A percentile compares a stretch with the other conserved stretches of the same genome.
Conservation (phyloP, 179 eudicot species). For the Corrigiola litoralis region DNA sequence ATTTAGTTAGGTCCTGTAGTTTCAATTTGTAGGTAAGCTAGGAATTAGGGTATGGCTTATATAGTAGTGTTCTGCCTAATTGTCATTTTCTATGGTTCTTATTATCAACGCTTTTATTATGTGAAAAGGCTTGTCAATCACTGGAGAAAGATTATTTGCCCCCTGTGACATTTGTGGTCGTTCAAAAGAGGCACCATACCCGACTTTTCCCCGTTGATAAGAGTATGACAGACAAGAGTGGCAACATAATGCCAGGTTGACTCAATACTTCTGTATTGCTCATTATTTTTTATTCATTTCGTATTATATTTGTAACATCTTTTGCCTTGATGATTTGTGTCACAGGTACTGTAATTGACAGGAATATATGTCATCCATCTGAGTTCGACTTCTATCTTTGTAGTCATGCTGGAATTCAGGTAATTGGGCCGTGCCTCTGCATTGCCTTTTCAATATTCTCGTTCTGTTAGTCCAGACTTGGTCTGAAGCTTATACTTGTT, state of each 20-base stretch:
- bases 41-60: too few species aligned
- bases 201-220: slow-evolving; percentile 62
- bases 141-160: slow-evolving; percentile 59
- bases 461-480: too few species aligned
- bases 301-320: not conserved
- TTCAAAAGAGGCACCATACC: slow-evolving; percentile 88
- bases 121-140: slow-evolving; percentile 62
- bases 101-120: not conserved
- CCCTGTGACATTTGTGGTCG: slow-evolving; percentile 69
- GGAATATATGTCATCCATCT: slow-evolving; percentile 30
- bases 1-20: too few species aligned
- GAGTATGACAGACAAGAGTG: slow-evolving; percentile 49
- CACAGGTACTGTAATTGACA: slow-evolving; percentile 59
- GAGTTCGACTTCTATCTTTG: slow-evolving; percentile 33
- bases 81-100: not conserved
- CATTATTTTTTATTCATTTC: not conserved
- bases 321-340: not conserved
- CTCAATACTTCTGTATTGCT: not conserved
- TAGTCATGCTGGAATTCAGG: slow-evolving; percentile 41
- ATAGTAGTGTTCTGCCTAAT: not conserved
- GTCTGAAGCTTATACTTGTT: too few species aligned
- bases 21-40: not conserved
- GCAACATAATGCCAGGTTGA: slow-evolving; percentile 88
- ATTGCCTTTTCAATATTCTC: not conserved
- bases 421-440: not conserved